A percentile compares a stretch with the other conserved stretches of the same genome.
Conservation (phyloP, 2,329 filamentous ascomycete species). For the Akanthomyces dipterigenus region DNA sequence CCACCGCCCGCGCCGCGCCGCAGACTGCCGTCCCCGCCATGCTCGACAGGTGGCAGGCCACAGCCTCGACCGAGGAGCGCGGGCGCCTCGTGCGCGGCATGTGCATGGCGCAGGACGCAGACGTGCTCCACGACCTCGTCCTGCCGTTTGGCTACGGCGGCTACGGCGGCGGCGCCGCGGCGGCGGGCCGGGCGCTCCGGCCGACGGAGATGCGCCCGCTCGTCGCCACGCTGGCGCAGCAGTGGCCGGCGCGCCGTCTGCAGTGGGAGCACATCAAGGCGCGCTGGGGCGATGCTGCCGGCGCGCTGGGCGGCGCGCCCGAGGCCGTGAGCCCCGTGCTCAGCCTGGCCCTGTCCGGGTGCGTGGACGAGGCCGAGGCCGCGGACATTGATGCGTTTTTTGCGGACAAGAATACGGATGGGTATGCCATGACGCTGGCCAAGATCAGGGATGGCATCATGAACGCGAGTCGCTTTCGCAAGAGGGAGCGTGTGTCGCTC, state of each 20-base stretch:
- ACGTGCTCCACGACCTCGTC: constrained; percentile 59
- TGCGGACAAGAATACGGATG: constrained; percentile 72
- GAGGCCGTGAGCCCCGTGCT: constrained; percentile 86
- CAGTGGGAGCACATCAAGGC: constrained; percentile 83
- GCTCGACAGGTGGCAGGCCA: background rate
- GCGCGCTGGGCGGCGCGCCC: constrained; percentile 66
- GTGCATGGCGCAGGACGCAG: constrained; percentile 22
- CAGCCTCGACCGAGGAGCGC: background rate
- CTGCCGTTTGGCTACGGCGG: constrained; percentile 75
- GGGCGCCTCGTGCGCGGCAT: background rate
- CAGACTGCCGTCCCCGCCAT: background rate
- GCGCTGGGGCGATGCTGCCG: constrained; percentile 69
- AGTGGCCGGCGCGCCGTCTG: constrained; percentile 61
- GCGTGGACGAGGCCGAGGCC: constrained; percentile 61
- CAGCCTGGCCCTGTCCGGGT: constrained; percentile 68
- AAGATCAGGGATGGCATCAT: constrained; percentile 61
- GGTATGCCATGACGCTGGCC: constrained; percentile 77
- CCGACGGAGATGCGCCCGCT: constrained; percentile 82
- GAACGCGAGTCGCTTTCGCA: background rate
- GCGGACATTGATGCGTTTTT: constrained; percentile 83
- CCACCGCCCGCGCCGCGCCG: background rate
- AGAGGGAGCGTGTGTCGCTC: constrained; percentile 1
- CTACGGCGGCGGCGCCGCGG: constrained; percentile 34
- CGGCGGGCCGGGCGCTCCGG: constrained; percentile 57
- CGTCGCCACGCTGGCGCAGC: constrained; percentile 63